phyloP scores from a whole-genome alignment of 345 rosid genomes.

The Carallia pectinifolia region DNA sequence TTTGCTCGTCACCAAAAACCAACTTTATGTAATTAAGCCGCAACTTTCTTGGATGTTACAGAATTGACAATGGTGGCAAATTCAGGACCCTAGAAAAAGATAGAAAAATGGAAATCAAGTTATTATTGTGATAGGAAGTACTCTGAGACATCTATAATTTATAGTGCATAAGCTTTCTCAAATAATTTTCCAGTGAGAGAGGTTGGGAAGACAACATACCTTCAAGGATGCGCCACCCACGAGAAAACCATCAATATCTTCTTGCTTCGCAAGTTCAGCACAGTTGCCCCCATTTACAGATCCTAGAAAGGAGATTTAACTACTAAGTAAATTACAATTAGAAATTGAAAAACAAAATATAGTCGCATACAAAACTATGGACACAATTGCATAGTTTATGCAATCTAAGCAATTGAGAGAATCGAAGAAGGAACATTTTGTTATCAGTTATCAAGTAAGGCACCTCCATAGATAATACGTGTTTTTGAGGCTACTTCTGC shows the following conservation, averaged over 20 bases:
- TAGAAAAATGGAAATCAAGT: not conserved
- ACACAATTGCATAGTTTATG: not conserved
- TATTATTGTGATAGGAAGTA: not conserved
- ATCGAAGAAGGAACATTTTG: not conserved
- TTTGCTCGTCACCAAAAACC: slow-evolving; percentile 8
- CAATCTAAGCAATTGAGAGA: not conserved
- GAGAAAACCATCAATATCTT: slow-evolving; percentile 97
- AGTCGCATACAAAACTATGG: not conserved
- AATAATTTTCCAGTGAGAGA: too few relatives aligned
- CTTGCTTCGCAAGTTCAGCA: slow-evolving; percentile 88
- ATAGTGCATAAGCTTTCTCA: not conserved
- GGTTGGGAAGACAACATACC: slow-evolving; percentile 35
- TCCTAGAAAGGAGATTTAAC: slow-evolving; percentile 41
- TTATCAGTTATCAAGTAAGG: not conserved
- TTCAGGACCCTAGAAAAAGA: slow-evolving; percentile 66
- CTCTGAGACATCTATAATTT: not conserved
- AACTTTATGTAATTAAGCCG: slow-evolving; percentile 48
- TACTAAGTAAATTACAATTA: not conserved
- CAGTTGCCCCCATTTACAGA: slow-evolving; percentile 94
- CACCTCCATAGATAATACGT: slow-evolving; percentile 97
- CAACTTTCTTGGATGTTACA: slow-evolving; percentile 80
- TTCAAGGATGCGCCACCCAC: slow-evolving; percentile 99
- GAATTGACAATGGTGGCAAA: slow-evolving; percentile 93
- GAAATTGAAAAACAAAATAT: not conserved
- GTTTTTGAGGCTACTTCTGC: slow-evolving; percentile 89